A percentile compares a stretch with the other conserved stretches of the same genome.
Evolutionary conservation across 164 flowering plant species (phyloP).

Genomic region (Chloranthus sessilifolius): DNA sequence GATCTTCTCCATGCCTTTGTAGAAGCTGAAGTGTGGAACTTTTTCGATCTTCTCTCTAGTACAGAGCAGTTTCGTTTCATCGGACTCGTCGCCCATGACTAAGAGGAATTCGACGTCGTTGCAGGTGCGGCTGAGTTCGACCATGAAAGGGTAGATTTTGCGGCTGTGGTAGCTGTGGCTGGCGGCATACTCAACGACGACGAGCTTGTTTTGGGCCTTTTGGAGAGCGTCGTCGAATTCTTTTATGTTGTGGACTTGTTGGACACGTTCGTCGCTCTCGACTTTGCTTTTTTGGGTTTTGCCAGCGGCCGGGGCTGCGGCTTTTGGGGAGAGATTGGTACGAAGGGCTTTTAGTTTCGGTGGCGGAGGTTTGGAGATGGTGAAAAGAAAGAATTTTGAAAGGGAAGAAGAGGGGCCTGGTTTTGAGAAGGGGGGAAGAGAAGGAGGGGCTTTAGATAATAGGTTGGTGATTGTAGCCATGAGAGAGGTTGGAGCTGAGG

Average conservation of each 20-base stretch:
- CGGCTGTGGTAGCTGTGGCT: slow-evolving; percentile 50
- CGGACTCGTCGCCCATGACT: slow-evolving; percentile 89
- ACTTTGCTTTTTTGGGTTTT: slow-evolving; percentile 17
- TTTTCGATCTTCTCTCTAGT: slow-evolving; percentile 56
- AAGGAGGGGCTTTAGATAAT: slow-evolving; percentile 24
- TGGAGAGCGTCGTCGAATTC: slow-evolving; percentile 74
- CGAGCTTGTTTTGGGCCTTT: slow-evolving; percentile 60
- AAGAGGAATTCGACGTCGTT: slow-evolving; percentile 77
- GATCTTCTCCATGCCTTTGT: slow-evolving; percentile 75
- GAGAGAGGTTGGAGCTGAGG: slow-evolving; percentile 8
- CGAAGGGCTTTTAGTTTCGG: slow-evolving; percentile 6
- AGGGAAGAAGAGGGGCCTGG: slow-evolving; percentile 6
- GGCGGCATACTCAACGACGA: slow-evolving; percentile 80
- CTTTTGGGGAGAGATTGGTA: slow-evolving; percentile 15
- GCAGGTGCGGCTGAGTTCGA: slow-evolving; percentile 73
- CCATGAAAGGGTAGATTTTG: slow-evolving; percentile 88
- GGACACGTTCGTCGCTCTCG: slow-evolving; percentile 46
- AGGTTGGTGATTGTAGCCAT: slow-evolving; percentile 49
- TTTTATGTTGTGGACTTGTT: slow-evolving; percentile 49
- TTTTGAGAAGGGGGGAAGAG: slow-evolving; percentile 14
- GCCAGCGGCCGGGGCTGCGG: slow-evolving; percentile 27
- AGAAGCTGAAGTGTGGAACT: slow-evolving; percentile 91
- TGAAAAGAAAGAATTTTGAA: slow-evolving; percentile 8
- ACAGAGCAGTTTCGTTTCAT: slow-evolving; percentile 53
- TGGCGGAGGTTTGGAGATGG: slow-evolving; percentile 11